These are phyloP conservation scores for Leccinellum albellum DNA, from an alignment of 768 basidiomycete species.

Conservation along the genomic window DNA sequence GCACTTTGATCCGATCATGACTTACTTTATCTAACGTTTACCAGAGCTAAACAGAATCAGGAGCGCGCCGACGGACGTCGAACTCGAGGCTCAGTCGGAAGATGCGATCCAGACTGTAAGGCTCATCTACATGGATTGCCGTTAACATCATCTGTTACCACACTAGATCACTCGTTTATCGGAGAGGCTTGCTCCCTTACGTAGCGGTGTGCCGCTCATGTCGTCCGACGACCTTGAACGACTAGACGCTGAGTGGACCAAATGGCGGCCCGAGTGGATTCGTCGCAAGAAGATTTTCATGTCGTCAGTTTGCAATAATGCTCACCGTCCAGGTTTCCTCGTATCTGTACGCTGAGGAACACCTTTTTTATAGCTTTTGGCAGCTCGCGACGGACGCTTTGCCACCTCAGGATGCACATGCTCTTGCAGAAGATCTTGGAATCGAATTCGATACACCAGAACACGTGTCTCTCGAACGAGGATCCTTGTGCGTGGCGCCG, in stretches of 20 bases:
- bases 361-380: slow-evolving; percentile 63
- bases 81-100: slow-evolving; percentile 55
- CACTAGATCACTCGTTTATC: slow-evolving; percentile 47
- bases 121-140: slow-evolving; percentile 7
- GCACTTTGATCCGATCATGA: not conserved
- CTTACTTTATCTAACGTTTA: slow-evolving; percentile 8
- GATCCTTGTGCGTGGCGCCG: slow-evolving; percentile 47
- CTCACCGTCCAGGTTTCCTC: not conserved
- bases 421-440: slow-evolving; percentile 75
- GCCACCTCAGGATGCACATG: slow-evolving; percentile 57
- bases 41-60: slow-evolving; percentile 66
- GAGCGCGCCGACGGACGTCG: slow-evolving; percentile 63
- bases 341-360: not conserved
- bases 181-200: slow-evolving; percentile 58
- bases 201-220: slow-evolving; percentile 58
- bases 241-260: slow-evolving; percentile 70
- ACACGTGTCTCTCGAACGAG: slow-evolving; percentile 60
- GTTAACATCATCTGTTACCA: slow-evolving; percentile 3
- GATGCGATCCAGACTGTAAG: slow-evolving; percentile 52
- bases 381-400: slow-evolving; percentile 64
- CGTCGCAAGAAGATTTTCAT: slow-evolving; percentile 68
- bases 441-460: slow-evolving; percentile 76
- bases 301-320: slow-evolving; percentile 23
- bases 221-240: slow-evolving; percentile 66
- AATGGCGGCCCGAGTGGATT: slow-evolving; percentile 82